phyloP scores from a whole-genome alignment of 2,329 filamentous ascomycete species.

The Cladophialophora immunda region DNA sequence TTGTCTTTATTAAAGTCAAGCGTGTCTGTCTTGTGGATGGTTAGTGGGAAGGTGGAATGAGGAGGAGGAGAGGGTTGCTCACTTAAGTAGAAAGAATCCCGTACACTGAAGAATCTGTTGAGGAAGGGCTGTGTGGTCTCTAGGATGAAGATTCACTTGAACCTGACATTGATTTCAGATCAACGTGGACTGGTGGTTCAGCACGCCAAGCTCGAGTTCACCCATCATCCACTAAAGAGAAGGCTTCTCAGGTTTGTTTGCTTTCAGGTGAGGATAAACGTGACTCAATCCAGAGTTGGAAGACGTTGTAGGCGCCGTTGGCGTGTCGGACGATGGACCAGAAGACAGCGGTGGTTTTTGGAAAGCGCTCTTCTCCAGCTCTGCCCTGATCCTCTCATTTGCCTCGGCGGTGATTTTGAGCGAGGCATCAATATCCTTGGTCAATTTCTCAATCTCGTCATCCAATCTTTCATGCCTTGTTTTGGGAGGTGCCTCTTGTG shows the following conservation, averaged over 20 bases:
- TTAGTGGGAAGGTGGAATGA: background rate
- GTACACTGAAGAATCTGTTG: background rate
- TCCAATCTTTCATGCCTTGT: constrained; percentile 65
- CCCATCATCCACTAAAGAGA: constrained; percentile 33
- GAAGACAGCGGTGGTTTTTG: constrained; percentile 1
- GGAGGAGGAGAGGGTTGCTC: background rate
- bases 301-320: constrained; percentile 1
- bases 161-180: constrained; percentile 2
- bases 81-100: background rate
- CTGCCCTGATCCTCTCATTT: constrained; percentile 49
- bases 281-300: constrained; percentile 28
- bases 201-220: background rate
- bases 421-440: constrained; percentile 65
- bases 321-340: background rate
- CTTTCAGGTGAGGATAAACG: constrained; percentile 40
- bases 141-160: background rate
- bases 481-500: constrained; percentile 48
- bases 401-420: constrained; percentile 54
- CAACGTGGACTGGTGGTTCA: background rate
- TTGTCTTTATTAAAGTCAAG: background rate
- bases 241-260: constrained; percentile 36
- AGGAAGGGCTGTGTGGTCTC: background rate
- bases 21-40: background rate
- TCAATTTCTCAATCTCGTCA: constrained; percentile 66
- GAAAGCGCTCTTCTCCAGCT: constrained; percentile 40